phyloP scores from a whole-genome alignment of 352 stramenopile genomes.

The Globisporangium parvum region DNA sequence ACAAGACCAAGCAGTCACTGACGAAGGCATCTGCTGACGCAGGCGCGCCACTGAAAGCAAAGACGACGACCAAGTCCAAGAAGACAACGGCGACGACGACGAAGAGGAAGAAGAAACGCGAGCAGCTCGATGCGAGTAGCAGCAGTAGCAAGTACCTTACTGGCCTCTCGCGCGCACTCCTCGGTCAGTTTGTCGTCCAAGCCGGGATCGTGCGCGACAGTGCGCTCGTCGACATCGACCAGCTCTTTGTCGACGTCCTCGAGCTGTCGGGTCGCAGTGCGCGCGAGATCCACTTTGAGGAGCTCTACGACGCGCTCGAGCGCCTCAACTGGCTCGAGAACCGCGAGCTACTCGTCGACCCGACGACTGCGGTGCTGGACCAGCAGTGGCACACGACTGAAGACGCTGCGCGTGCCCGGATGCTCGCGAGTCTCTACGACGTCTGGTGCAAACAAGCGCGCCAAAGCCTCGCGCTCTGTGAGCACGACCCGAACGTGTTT shows the following conservation, averaged over 20 bases:
- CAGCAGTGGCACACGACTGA: slow-evolving; percentile 9
- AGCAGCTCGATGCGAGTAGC: not conserved
- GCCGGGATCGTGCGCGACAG: slow-evolving; percentile 27
- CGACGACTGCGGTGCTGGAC: slow-evolving; percentile 7
- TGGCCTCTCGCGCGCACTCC: slow-evolving; percentile 28
- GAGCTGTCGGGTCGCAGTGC: slow-evolving; percentile 16
- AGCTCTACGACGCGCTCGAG: slow-evolving; percentile 25
- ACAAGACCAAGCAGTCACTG: slow-evolving; percentile 3
- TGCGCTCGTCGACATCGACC: slow-evolving; percentile 33
- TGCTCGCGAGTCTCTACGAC: slow-evolving; percentile 15
- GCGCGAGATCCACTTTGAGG: slow-evolving; percentile 31
- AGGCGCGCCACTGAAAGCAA: no score
- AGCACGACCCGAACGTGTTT: slow-evolving; percentile 54
- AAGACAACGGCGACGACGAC: slow-evolving; percentile 17
- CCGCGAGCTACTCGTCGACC: slow-evolving; percentile 21
- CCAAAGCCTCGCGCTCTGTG: slow-evolving; percentile 28
- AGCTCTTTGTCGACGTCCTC: slow-evolving; percentile 28
- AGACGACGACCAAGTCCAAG: slow-evolving; percentile 4
- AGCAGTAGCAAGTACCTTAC: slow-evolving; percentile 28
- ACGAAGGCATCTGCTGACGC: not conserved
- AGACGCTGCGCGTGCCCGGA: slow-evolving; percentile 1
- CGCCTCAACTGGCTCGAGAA: slow-evolving; percentile 26
- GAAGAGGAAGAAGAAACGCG: slow-evolving; percentile 27
- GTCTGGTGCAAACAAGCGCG: slow-evolving; percentile 31
- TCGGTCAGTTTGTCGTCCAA: slow-evolving; percentile 33